These are phyloP conservation scores for Singerocomus inundabilis DNA, from an alignment of 1,284 basidiomycete genomes.

Conservation along the genomic window DNA sequence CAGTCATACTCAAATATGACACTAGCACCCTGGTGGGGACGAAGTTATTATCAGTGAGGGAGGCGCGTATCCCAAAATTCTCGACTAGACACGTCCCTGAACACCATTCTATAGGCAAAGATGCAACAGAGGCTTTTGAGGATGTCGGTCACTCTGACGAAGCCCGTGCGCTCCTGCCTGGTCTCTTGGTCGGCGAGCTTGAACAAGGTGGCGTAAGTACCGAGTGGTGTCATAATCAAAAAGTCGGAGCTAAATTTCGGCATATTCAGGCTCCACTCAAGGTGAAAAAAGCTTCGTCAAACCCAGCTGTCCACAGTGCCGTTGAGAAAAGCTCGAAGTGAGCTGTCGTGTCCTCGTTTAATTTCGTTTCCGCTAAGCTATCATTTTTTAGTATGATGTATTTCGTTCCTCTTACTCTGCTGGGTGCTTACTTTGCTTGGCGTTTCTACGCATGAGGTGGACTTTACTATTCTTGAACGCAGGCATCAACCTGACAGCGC, in stretches of 20 bases:
- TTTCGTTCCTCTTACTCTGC: slow-evolving; percentile 70
- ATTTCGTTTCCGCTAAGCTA: neutral
- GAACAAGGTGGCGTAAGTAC: slow-evolving; percentile 63
- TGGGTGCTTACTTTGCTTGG: slow-evolving; percentile 83
- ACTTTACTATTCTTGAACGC: neutral
- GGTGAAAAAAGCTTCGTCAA: slow-evolving; percentile 43
- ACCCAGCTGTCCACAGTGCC: slow-evolving; percentile 39
- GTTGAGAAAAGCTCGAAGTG: slow-evolving; percentile 73
- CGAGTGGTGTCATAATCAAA: neutral
- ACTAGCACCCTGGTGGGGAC: slow-evolving; percentile 88
- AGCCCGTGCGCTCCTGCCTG: slow-evolving; percentile 84
- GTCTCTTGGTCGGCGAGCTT: slow-evolving; percentile 78
- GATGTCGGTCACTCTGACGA: slow-evolving; percentile 99
- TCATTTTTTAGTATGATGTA: slow-evolving; percentile 61
- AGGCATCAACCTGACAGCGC: neutral
- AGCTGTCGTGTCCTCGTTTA: slow-evolving; percentile 26
- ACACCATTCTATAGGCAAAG: slow-evolving; percentile 57
- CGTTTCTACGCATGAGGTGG: slow-evolving; percentile 58
- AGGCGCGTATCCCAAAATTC: slow-evolving; percentile 55
- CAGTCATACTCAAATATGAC: neutral
- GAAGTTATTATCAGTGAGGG: slow-evolving; percentile 94
- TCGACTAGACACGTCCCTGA: slow-evolving; percentile 2
- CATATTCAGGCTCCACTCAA: slow-evolving; percentile 33
- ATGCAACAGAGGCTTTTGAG: slow-evolving; percentile 98
- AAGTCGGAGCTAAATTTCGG: neutral